Evolutionary conservation across 2,329 filamentous ascomycete genomes (phyloP).

Genomic region (Lecanicillium sp.): DNA sequence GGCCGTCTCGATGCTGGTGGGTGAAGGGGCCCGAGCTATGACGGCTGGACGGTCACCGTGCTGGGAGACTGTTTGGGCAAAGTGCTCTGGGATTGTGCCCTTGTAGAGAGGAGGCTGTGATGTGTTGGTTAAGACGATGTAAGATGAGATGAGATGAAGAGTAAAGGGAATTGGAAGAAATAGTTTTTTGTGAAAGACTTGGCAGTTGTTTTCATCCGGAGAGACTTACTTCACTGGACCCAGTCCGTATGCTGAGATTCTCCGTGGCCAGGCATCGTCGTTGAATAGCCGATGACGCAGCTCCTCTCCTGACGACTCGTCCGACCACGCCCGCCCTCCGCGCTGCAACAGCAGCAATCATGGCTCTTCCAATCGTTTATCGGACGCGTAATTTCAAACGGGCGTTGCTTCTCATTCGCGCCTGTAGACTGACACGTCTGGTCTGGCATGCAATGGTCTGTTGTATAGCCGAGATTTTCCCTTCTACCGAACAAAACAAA

Average conservation of each 20-base stretch:
- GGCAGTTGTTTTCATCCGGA: too few species aligned
- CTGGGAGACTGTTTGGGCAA: slow-evolving; percentile 52
- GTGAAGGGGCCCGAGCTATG: slow-evolving; percentile 37
- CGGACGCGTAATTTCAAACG: too few species aligned
- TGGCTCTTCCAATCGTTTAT: too few species aligned
- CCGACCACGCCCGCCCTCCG: neutral
- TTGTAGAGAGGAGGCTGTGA: slow-evolving; percentile 55
- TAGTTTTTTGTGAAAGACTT: too few species aligned
- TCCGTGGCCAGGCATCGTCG: slow-evolving; percentile 8
- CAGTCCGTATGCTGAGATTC: slow-evolving; percentile 11
- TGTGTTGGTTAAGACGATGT: neutral
- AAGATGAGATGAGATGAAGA: neutral
- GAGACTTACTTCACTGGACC: slow-evolving; percentile 8
- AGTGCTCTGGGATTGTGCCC: slow-evolving; percentile 65
- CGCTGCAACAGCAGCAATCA: neutral
- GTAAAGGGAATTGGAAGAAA: neutral
- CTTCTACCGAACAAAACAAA: too few species aligned
- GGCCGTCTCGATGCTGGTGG: slow-evolving; percentile 51
- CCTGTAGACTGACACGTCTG: too few species aligned
- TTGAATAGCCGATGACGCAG: neutral
- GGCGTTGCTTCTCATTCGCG: too few species aligned
- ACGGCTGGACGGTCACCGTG: slow-evolving; percentile 58
- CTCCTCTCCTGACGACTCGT: slow-evolving; percentile 1
- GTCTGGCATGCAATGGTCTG: too few species aligned
- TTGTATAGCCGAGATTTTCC: too few species aligned